Base-by-base conservation (phyloP, 1,284 basidiomycete species). In the Apiotrichum mycotoxinovorans region DNA sequence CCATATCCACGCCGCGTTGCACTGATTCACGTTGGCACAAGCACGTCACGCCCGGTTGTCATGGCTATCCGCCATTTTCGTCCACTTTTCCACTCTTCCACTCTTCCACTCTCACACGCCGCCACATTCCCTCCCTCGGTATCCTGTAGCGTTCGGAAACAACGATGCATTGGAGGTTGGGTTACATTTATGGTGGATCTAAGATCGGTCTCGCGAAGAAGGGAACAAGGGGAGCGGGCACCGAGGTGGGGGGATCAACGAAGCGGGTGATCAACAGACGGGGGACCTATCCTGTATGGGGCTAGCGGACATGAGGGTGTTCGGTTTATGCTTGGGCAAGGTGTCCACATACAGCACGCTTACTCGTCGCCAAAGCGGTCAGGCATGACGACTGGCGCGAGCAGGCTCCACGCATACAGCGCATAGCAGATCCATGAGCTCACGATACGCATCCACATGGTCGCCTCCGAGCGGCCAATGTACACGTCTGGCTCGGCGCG, bases 401-500 rank as follows among this genome's bases (percentile, higher is more conserved):
- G 68, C 61, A 94, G 78, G 68, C 89, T 94, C 93, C 92, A 96
- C 34, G 84, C 83, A 74, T 96, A 98, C 48, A 97, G 79, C 42
- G 85, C 69, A 78, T 94, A 88, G 76, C 91, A 96, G 34, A 94
- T 82, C 93, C 94, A 99, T 67, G 89, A 89, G 47, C 91, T 94
- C 35, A 98, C 88, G 45, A 98, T 84, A 7, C 96, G 82, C 90
- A 98, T 98, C 95, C 96, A 98, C 95, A 99, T 98, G 3, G 95
- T 92, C 5, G 90, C 88, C 71, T 93, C 89, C 12, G 91, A 95
- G 47, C 92, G 85, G 23, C 95, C 95, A 57, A 98, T 98, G 77
- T 91, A 93, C 35, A 97, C 91, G 66, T 95, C 88, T 35, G 66
- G 67, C 40, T 76, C 72, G 53, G 55, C 57, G 54, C 52, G 38